phyloP scores from a whole-genome alignment of 1,284 basidiomycete genomes.

The Ceratorhiza oryzae-sativae region DNA sequence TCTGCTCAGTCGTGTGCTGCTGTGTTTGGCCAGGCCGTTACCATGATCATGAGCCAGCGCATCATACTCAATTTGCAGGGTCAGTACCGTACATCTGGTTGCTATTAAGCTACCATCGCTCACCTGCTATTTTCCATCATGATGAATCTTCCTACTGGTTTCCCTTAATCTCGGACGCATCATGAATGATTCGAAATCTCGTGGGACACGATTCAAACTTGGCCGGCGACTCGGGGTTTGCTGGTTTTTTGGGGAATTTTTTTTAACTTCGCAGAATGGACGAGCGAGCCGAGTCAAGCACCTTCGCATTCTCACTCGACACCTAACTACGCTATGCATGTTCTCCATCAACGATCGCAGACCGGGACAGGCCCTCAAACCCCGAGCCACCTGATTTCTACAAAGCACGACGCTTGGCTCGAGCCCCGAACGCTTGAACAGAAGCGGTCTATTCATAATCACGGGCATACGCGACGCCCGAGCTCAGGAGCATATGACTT shows the following conservation, averaged over 20 bases:
- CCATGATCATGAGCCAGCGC: constrained; percentile 39
- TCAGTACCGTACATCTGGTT: neutral
- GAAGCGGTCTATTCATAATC: neutral
- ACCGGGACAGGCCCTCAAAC: neutral
- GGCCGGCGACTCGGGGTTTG: too few species aligned
- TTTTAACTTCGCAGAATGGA: constrained; percentile 22
- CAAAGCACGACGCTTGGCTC: constrained; percentile 18
- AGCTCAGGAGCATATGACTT: constrained; percentile 5
- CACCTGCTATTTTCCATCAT: neutral
- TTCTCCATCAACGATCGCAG: constrained; percentile 5
- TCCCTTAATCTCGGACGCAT: too few species aligned
- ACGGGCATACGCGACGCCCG: neutral
- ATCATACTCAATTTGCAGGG: constrained; percentile 38
- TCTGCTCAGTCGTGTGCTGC: constrained; percentile 35
- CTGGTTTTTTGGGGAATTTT: neutral
- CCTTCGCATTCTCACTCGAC: constrained; percentile 9
- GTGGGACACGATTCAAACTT: too few species aligned
- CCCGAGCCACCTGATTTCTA: neutral
- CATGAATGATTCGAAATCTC: too few species aligned
- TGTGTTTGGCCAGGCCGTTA: constrained; percentile 34
- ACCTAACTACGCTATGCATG: constrained; percentile 17
- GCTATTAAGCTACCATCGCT: neutral
- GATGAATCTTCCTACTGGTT: too few species aligned
- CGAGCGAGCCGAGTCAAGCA: constrained; percentile 22
- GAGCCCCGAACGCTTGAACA: neutral